A percentile compares a stretch with the other conserved stretches of the same genome.
Conservation (phyloP, 2,329 filamentous ascomycete genomes). For the Didymella arachidicola region DNA sequence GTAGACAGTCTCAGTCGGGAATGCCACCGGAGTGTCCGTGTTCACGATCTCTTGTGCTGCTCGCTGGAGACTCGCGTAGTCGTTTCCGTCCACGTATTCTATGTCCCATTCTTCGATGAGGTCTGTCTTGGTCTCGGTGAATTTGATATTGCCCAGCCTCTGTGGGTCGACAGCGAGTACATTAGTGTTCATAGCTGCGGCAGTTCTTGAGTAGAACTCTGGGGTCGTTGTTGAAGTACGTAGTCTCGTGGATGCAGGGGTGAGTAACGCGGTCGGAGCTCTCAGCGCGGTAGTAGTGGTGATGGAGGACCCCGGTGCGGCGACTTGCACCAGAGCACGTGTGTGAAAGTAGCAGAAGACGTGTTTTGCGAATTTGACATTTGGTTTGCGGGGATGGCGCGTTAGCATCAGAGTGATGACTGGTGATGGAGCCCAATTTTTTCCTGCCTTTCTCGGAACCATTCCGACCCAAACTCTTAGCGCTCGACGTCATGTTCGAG, state of each 20-base stretch:
- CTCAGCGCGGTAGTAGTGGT: conserved; percentile 38
- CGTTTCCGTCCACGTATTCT: conserved; percentile 49
- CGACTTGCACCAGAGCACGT: conserved; percentile 40
- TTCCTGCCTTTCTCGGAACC: conserved; percentile 37
- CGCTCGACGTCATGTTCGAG: conserved; percentile 37
- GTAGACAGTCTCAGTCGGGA: conserved; percentile 98
- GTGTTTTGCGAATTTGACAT: conserved; percentile 40
- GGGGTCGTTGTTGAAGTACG: background rate
- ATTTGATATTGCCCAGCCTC: conserved; percentile 50
- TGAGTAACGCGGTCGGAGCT: conserved; percentile 9
- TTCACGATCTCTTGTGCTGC: conserved; percentile 72
- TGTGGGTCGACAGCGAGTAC: conserved; percentile 53
- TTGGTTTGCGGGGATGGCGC: conserved; percentile 42
- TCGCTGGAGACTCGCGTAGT: conserved; percentile 63
- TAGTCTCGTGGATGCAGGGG: background rate
- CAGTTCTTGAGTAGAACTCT: conserved; percentile 6
- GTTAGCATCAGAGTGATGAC: conserved; percentile 45
- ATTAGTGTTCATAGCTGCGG: conserved; percentile 46
- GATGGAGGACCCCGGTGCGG: conserved; percentile 26
- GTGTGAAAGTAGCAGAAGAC: conserved; percentile 21
- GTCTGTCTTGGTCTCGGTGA: conserved; percentile 38
- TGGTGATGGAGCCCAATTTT: conserved; percentile 37
- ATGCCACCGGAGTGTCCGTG: conserved; percentile 81
- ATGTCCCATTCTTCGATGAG: conserved; percentile 50
- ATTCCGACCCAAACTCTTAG: conserved; percentile 32